These are phyloP conservation scores for Colletotrichum sp. DNA, from an alignment of 2,329 filamentous ascomycete species.

Conservation along the genomic window DNA sequence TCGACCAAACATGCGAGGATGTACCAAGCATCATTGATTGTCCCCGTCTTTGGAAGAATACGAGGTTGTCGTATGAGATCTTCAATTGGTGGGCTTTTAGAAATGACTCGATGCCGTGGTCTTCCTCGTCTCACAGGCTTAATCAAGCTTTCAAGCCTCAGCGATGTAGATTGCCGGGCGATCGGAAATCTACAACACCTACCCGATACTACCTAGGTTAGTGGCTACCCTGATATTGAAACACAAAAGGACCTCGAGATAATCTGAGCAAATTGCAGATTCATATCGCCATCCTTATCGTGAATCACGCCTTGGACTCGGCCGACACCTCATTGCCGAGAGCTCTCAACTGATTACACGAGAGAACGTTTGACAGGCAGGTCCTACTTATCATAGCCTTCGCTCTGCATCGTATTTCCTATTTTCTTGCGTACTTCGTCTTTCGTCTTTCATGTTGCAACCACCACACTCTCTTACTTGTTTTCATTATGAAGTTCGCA, in stretches of 20 bases:
- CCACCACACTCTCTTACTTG: neutral
- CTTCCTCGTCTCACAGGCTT: neutral
- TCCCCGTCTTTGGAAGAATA: neutral
- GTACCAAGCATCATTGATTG: neutral
- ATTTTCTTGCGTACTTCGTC: neutral
- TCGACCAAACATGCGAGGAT: neutral
- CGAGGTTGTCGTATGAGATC: neutral
- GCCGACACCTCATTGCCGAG: neutral
- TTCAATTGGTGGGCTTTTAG: neutral
- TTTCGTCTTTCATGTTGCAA: neutral
- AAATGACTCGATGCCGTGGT: neutral
- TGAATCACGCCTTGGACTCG: conserved; percentile 1
- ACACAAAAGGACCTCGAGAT: neutral
- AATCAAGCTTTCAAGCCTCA: conserved; percentile 4
- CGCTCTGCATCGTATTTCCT: neutral
- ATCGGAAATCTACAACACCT: conserved; percentile 4
- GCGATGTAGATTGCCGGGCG: neutral
- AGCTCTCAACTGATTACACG: neutral
- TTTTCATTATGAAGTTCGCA: neutral
- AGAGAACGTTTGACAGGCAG: neutral
- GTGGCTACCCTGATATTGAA: neutral
- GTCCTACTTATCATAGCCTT: neutral
- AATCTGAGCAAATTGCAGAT: neutral
- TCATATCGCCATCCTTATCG: conserved; percentile 3
- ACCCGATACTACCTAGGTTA: conserved; percentile 8